These are phyloP conservation scores for Dioscorea zingiberensis DNA, from an alignment of 106 monocot genomes.

Conservation along the genomic window DNA sequence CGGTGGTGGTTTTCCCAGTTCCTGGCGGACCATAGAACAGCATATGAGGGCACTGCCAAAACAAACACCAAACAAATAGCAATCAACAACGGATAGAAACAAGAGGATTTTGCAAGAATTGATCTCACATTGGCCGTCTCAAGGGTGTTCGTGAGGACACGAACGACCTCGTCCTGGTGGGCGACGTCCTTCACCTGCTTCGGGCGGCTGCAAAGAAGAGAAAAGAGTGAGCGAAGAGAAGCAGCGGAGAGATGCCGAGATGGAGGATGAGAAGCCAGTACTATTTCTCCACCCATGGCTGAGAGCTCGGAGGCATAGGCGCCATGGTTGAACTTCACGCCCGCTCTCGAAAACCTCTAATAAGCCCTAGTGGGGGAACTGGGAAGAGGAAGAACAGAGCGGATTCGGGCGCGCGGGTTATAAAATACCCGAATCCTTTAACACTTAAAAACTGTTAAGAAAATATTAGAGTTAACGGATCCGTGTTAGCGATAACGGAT, in stretches of 20 bases:
- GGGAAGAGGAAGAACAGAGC: not conserved
- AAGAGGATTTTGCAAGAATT: not conserved
- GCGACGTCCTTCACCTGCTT: conserved; percentile 97
- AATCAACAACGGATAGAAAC: not conserved
- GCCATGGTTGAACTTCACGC: conserved; percentile 29
- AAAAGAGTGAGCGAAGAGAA: not conserved
- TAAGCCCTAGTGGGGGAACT: not conserved
- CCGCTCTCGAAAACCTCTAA: not conserved
- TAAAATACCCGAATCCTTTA: not conserved
- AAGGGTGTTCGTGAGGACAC: conserved; percentile 94
- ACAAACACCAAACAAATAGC: not conserved
- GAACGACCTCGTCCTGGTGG: conserved; percentile 97
- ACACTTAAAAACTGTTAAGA: too few species aligned
- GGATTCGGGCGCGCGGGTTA: not conserved
- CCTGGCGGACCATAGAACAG: conserved; percentile 98
- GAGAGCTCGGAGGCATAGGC: conserved; percentile 54
- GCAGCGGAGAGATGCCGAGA: not conserved
- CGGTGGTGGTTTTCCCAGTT: conserved; percentile 97
- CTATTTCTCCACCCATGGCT: conserved; percentile 99
- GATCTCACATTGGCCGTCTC: conserved; percentile 71
- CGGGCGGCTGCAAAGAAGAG: conserved; percentile 61
- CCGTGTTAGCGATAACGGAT: too few species aligned
- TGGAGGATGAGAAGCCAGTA: conserved; percentile 4
- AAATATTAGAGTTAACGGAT: too few species aligned
- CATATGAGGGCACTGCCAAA: conserved; percentile 84